Evolutionary conservation across 257 asterid species (phyloP).

Genomic region (Solanum rostratum): DNA sequence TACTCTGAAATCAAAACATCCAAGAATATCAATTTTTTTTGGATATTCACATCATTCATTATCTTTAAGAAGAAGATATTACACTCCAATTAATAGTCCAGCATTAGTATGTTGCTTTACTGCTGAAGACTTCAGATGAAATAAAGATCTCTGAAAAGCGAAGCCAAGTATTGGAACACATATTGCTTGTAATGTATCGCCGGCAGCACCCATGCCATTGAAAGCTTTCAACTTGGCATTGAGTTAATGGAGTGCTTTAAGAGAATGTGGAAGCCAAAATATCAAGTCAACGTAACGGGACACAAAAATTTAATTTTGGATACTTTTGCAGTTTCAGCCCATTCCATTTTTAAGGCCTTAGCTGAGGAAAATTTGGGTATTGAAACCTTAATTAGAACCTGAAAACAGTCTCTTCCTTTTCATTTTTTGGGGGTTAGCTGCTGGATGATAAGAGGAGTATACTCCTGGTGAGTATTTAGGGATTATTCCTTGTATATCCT

Average conservation of each 20-base stretch:
- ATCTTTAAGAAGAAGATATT: not conserved
- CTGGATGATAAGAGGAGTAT: not conserved
- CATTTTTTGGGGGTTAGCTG: not conserved
- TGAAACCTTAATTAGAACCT: not conserved
- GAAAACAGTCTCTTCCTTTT: not conserved
- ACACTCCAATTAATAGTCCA: not conserved
- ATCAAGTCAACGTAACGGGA: not conserved
- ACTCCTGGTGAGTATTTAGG: not conserved
- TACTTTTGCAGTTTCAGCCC: not conserved
- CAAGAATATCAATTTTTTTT: slow-evolving; percentile 3
- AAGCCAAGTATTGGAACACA: not conserved
- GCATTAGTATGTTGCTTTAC: not conserved
- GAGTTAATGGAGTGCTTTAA: not conserved
- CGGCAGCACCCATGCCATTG: not conserved
- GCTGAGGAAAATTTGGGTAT: not conserved
- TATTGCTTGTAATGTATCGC: not conserved
- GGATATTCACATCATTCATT: not conserved
- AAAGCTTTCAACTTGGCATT: not conserved
- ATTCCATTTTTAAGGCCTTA: not conserved
- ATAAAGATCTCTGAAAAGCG: not conserved
- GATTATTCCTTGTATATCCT: not conserved
- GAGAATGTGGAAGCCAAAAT: not conserved
- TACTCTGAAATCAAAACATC: slow-evolving; percentile 3
- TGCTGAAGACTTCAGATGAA: not conserved
- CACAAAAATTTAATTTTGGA: not conserved